These are phyloP conservation scores for Zostera marina DNA, from an alignment of 116 monocot genomes.

Conservation along the genomic window DNA sequence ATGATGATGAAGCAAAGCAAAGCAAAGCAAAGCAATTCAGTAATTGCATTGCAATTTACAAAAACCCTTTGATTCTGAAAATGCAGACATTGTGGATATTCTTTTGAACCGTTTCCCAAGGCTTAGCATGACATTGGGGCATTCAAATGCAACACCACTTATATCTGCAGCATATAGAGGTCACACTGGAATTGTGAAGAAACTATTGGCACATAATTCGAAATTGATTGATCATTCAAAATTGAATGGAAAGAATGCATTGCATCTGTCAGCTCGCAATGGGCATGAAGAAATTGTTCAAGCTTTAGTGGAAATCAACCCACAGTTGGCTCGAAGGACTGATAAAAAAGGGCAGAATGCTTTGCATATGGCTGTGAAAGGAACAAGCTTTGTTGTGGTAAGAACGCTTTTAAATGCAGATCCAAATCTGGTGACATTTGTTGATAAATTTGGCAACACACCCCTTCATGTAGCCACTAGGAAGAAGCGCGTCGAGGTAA, in stretches of 20 bases:
- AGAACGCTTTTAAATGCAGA: conserved; percentile 57
- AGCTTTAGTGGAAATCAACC: conserved; percentile 44
- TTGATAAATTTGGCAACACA: conserved; percentile 59
- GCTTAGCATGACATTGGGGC: conserved; percentile 59
- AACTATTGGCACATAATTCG: conserved; percentile 33
- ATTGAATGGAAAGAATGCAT: conserved; percentile 69
- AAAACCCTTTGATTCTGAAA: too few relatives aligned
- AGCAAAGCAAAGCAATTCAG: too few relatives aligned
- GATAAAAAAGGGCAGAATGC: conserved; percentile 95
- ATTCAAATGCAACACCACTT: conserved; percentile 67
- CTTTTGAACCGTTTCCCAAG: conserved; percentile 51
- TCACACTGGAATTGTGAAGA: conserved; percentile 44
- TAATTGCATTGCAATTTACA: too few relatives aligned
- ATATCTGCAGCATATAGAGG: conserved; percentile 66
- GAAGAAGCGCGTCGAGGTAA: conserved; percentile 77
- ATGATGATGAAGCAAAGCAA: too few relatives aligned
- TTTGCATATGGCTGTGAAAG: conserved; percentile 90
- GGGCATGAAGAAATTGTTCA: conserved; percentile 72
- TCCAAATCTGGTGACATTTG: conserved; percentile 68
- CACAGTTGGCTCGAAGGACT: conserved; percentile 66
- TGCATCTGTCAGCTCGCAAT: conserved; percentile 64
- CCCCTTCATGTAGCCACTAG: conserved; percentile 80
- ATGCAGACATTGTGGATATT: conserved; percentile 62
- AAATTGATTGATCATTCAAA: conserved; percentile 36
- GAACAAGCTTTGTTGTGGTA: conserved; percentile 48